phyloP scores from a whole-genome alignment of 352 stramenopile species.

The Phytophthora quininea region DNA sequence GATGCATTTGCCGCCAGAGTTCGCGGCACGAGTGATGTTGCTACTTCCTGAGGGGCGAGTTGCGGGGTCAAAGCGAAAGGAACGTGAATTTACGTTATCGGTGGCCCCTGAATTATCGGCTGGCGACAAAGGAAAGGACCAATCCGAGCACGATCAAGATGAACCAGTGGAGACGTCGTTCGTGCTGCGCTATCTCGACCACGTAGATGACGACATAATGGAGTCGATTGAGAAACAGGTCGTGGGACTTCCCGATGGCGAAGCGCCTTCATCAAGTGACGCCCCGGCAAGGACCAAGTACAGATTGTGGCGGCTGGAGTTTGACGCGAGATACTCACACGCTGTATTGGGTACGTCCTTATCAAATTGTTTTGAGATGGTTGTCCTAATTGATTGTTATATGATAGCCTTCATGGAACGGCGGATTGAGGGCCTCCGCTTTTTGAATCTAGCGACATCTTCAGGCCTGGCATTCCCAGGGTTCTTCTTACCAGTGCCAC shows the following conservation, averaged over 20 bases:
- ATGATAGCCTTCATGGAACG: slow-evolving; percentile 50
- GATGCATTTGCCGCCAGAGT: slow-evolving; percentile 73
- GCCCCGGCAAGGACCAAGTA: slow-evolving; percentile 27
- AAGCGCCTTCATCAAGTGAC: slow-evolving; percentile 9
- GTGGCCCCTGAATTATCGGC: slow-evolving; percentile 22
- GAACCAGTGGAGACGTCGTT: slow-evolving; percentile 63
- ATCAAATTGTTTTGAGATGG: slow-evolving; percentile 1
- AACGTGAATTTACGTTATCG: slow-evolving; percentile 71
- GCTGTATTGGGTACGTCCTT: slow-evolving; percentile 54
- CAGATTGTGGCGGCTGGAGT: slow-evolving; percentile 77
- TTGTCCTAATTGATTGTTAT: background rate
- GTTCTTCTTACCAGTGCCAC: slow-evolving; percentile 59
- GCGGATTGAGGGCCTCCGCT: slow-evolving; percentile 46
- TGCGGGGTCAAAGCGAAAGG: slow-evolving; percentile 59
- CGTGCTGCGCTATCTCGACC: slow-evolving; percentile 65
- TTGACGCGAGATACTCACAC: slow-evolving; percentile 71
- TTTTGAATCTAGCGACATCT: slow-evolving; percentile 46
- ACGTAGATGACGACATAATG: slow-evolving; percentile 43
- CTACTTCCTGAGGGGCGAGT: slow-evolving; percentile 60
- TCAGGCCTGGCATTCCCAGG: slow-evolving; percentile 58
- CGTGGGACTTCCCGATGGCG: slow-evolving; percentile 3
- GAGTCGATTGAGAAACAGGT: slow-evolving; percentile 35
- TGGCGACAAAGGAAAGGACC: slow-evolving; percentile 8
- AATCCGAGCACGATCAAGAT: background rate
- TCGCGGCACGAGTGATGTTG: slow-evolving; percentile 74